Conservation (phyloP, 2,329 filamentous ascomycete species). For the Beauveria medogensis region DNA sequence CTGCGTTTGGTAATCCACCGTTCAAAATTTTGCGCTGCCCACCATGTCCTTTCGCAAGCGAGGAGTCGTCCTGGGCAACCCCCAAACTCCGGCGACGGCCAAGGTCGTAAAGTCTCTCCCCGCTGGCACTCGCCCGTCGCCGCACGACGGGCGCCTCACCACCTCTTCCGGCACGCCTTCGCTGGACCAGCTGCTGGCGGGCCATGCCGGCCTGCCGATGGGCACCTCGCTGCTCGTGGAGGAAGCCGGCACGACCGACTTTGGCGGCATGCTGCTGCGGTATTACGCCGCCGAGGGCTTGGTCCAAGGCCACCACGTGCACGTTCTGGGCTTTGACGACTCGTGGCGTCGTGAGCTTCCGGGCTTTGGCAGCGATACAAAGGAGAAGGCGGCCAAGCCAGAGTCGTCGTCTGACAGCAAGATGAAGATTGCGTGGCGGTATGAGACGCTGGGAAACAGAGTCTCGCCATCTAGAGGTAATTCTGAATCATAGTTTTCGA, state of each 20-base stretch:
- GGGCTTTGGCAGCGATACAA: conserved; percentile 46
- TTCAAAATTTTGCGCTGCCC: not conserved
- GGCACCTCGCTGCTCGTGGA: conserved; percentile 75
- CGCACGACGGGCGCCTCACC: conserved; percentile 76
- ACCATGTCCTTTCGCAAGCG: conserved; percentile 51
- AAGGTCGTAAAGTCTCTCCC: conserved; percentile 30
- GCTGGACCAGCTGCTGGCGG: conserved; percentile 75
- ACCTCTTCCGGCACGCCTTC: conserved; percentile 88
- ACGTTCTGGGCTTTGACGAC: conserved; percentile 73
- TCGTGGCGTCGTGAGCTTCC: conserved; percentile 79
- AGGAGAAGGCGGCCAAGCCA: conserved; percentile 32
- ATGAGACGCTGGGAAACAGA: conserved; percentile 68
- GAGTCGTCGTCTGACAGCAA: conserved; percentile 50
- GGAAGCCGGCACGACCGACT: conserved; percentile 90
- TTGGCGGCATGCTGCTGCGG: conserved; percentile 71
- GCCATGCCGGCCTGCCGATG: conserved; percentile 75
- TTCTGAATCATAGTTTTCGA: not conserved
- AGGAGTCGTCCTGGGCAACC: conserved; percentile 41
- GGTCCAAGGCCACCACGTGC: conserved; percentile 81
- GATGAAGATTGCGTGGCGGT: conserved; percentile 99
- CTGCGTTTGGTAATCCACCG: too few species aligned
- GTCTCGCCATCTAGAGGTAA: conserved; percentile 59
- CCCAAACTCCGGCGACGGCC: conserved; percentile 16
- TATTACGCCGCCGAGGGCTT: conserved; percentile 93
- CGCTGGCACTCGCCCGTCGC: conserved; percentile 66